Evolutionary conservation across 192 early-diverging fungal genomes (phyloP).

Genomic region (Rhizophagus prolifer): DNA sequence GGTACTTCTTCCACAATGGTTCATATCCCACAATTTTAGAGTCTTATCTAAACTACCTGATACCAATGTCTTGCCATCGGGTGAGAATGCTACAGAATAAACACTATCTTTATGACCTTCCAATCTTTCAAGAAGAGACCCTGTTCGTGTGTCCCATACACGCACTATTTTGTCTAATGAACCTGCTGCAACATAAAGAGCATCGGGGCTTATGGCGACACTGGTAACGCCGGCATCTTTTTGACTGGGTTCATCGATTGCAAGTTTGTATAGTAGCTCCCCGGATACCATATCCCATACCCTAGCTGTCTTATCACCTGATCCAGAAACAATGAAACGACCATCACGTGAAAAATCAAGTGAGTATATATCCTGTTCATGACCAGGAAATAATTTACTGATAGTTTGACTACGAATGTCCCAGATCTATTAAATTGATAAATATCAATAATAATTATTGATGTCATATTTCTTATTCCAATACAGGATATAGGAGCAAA

Average conservation of each 20-base stretch:
- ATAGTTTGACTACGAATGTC: slow-evolving; percentile 64
- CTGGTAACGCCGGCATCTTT: slow-evolving; percentile 95
- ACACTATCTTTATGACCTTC: slow-evolving; percentile 96
- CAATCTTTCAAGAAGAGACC: slow-evolving; percentile 80
- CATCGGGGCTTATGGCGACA: slow-evolving; percentile 91
- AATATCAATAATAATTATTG: background rate
- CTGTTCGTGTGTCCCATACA: slow-evolving; percentile 85
- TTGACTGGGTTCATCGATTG: slow-evolving; percentile 74
- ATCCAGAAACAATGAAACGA: slow-evolving; percentile 85
- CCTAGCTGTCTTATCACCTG: slow-evolving; percentile 78
- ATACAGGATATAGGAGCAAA: background rate
- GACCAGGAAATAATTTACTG: slow-evolving; percentile 72
- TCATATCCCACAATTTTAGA: slow-evolving; percentile 89
- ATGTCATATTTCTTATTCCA: background rate
- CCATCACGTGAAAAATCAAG: slow-evolving; percentile 93
- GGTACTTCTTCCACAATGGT: slow-evolving; percentile 37
- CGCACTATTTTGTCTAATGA: slow-evolving; percentile 92
- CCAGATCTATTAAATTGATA: slow-evolving; percentile 54
- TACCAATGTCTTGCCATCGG: slow-evolving; percentile 87
- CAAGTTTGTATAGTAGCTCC: slow-evolving; percentile 66
- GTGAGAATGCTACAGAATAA: slow-evolving; percentile 92
- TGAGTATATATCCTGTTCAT: slow-evolving; percentile 96
- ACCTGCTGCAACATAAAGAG: slow-evolving; percentile 81
- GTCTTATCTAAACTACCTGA: slow-evolving; percentile 92
- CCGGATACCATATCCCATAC: slow-evolving; percentile 87